phyloP scores from a whole-genome alignment of 495 filamentous ascomycete species.

The Penicillium diatomitis region DNA sequence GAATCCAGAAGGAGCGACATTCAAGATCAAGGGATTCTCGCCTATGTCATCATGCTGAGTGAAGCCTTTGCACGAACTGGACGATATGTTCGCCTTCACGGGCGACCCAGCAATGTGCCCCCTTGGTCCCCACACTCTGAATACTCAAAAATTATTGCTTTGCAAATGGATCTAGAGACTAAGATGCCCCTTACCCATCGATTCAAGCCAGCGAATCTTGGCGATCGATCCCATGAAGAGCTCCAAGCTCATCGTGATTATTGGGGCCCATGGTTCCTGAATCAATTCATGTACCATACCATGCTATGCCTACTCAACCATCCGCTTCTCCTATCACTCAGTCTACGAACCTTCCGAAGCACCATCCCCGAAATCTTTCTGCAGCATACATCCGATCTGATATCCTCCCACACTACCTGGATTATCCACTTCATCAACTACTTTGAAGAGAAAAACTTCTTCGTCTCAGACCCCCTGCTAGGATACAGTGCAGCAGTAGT shows the following conservation, averaged over 20 bases:
- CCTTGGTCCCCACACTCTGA: constrained; percentile 44
- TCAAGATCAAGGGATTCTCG: constrained; percentile 36
- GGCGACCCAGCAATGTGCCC: constrained; percentile 33
- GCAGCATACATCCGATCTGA: constrained; percentile 39
- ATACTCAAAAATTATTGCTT: constrained; percentile 37
- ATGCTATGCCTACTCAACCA: constrained; percentile 41
- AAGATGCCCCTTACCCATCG: constrained; percentile 38
- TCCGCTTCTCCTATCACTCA: constrained; percentile 35
- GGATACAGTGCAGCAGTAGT: constrained; percentile 42
- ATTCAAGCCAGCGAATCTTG: constrained; percentile 36
- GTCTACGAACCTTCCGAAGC: constrained; percentile 35
- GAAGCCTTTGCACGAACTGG: constrained; percentile 36
- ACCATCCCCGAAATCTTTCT: constrained; percentile 43
- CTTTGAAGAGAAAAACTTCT: constrained; percentile 33
- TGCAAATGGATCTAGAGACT: constrained; percentile 42
- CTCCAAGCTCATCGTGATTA: constrained; percentile 33
- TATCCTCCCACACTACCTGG: constrained; percentile 40
- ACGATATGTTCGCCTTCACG: constrained; percentile 36
- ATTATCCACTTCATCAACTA: constrained; percentile 41
- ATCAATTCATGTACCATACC: constrained; percentile 42
- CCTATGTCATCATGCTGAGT: constrained; percentile 39
- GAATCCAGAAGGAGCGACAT: constrained; percentile 19
- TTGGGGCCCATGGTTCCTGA: constrained; percentile 41
- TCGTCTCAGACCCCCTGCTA: constrained; percentile 37
- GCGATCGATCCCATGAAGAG: constrained; percentile 30